Percentiles rank a stretch among this genome's conserved stretches.
Conservation (phyloP, 176 grass and related monocot species). For the Triticum timopheevii region DNA sequence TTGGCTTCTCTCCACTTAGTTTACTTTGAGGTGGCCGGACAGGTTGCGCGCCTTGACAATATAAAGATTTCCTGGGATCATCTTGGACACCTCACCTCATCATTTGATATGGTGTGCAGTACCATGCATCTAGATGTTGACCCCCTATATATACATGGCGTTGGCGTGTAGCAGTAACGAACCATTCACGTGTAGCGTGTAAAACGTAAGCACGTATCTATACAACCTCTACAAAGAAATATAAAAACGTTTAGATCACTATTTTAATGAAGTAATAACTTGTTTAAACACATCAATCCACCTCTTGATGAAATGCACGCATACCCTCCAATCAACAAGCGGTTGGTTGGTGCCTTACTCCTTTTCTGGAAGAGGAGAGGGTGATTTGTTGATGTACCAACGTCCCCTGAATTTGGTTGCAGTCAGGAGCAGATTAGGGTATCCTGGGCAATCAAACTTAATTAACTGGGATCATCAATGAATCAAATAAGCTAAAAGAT, state of each 20-base stretch:
- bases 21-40: background rate
- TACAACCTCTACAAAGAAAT: too few species aligned
- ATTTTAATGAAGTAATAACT: background rate
- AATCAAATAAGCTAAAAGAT: background rate
- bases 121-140: background rate
- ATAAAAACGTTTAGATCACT: too few species aligned
- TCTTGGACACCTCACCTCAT: constrained; percentile 18
- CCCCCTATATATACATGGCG: background rate
- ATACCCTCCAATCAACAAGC: background rate
- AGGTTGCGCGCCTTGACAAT: background rate
- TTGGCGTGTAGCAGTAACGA: background rate
- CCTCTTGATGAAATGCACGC: constrained; percentile 2
- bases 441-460: constrained; percentile 7
- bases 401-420: constrained; percentile 14
- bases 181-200: background rate
- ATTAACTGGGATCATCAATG: background rate
- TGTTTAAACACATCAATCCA: background rate
- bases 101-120: background rate
- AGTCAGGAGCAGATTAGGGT: constrained; percentile 24
- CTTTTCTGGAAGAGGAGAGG: background rate
- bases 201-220: too few species aligned
- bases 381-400: background rate
- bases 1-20: background rate
- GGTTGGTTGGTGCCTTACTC: constrained; percentile 18
- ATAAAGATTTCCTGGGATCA: constrained; percentile 12